Base-by-base conservation (phyloP, 1,284 basidiomycete genomes). In the Schizopora paradoxa region DNA sequence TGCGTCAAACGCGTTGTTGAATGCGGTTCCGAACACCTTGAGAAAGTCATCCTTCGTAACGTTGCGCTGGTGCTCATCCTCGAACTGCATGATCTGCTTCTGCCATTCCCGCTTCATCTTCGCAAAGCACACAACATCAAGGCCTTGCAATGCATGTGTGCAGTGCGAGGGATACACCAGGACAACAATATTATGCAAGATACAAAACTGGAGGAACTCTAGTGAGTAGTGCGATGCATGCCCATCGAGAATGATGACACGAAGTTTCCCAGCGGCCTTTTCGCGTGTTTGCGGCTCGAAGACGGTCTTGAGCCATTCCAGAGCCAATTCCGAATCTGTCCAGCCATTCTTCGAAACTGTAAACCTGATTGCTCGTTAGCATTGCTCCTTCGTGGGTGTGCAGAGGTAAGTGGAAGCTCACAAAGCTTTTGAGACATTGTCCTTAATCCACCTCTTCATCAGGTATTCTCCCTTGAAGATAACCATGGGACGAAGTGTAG, bases 101-200 rank as follows among this genome's bases (percentile, higher is more conserved):
- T 55, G 54, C 45, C 47, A 50, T 32, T 41, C 38, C 2, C 26
- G 32, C 47, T 60, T 61, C 57, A 61, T 54, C 28, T 36, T 48
- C 23, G 54, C 59, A 53, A 69, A 70, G 50, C 63, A 66, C 0
- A 65, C 61, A 16, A 69, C 61, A 53, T 69, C 64, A 22, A 69
- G 61, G 10, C 65, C 66, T 52, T 69, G 66, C 2, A 66, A 53
- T 4, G 60, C 59, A 56, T 70, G 65, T 2, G 64, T 70, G 42
- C 60, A 66, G 49, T 71, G 68, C 3, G 67, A 59, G 36, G 66
- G 67, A 41, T 69, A 70, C 1, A 58, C 58, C 4, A 68, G 49
- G 19, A 70, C 45, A 11, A 54, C 49, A 46, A 72, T 68, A 22
- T 65, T 63, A 46, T 63, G 50, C 16, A 51, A 53, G 4, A 35